Evolutionary conservation across 1,284 basidiomycete genomes (phyloP).

Genomic region (Ganoderma lucidum): DNA sequence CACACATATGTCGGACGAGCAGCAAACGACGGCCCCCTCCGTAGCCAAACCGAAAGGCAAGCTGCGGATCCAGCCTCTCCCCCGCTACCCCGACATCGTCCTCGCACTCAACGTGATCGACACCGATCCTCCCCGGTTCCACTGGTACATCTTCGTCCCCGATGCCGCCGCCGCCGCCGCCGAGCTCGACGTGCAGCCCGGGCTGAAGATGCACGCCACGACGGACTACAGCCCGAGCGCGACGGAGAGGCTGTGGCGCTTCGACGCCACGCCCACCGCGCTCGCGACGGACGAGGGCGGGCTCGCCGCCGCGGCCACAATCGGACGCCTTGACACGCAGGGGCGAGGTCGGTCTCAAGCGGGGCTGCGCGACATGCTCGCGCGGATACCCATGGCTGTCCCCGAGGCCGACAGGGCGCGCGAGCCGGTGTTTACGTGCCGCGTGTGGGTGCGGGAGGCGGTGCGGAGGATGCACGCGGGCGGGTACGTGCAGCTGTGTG

Average conservation of each 20-base stretch:
- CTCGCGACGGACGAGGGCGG: conserved; percentile 8
- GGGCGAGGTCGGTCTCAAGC: not conserved
- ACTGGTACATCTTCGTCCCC: conserved; percentile 28
- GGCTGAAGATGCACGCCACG: conserved; percentile 26
- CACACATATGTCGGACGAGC: not conserved
- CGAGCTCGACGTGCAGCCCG: not conserved
- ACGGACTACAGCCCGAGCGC: conserved; percentile 20
- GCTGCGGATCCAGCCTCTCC: conserved; percentile 10
- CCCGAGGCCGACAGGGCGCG: conserved; percentile 14
- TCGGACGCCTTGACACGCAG: conserved; percentile 15
- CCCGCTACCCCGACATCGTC: conserved; percentile 22
- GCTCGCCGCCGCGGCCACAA: conserved; percentile 20
- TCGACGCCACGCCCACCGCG: conserved; percentile 2
- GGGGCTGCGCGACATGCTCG: conserved; percentile 8
- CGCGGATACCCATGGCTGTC: conserved; percentile 20
- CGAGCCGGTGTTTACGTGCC: conserved; percentile 24
- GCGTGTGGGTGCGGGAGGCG: conserved; percentile 28
- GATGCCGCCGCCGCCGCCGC: not conserved
- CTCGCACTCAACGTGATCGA: conserved; percentile 28
- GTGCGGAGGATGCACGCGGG: conserved; percentile 20
- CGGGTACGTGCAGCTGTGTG: conserved; percentile 17
- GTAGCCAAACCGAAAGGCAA: not conserved
- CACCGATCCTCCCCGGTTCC: conserved; percentile 25
- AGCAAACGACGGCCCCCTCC: not conserved
- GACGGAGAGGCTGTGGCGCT: not conserved